Base-by-base conservation (phyloP, 306 rosid species). In the Lathyrus oleraceus region DNA sequence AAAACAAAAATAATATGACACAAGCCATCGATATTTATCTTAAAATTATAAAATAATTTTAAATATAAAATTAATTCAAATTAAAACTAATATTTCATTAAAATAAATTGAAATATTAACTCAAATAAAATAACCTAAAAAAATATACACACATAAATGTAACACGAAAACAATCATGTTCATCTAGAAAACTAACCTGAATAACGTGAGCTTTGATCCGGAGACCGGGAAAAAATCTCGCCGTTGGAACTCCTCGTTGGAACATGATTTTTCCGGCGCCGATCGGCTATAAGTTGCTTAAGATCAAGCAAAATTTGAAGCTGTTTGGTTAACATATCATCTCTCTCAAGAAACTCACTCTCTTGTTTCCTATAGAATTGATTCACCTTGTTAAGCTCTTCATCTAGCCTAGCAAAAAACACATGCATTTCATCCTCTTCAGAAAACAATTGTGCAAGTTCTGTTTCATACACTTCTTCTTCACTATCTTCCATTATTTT, bases 341-440 rank as follows among this genome's bases (percentile, higher is more conserved):
- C 92, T 73, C 89, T 88, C 82, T 87, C 96, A 8, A 83, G 49
- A 73, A 94, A 79, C 45, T 87, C 99, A 15, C 5, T 32, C 79
- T 94, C 97, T 75, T 65, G 88, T n/a, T 40, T 75, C 44, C 60
- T 76, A 70, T 83, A 94, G 79, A 91, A 94, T 58, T 87, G 86
- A 67, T 88, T 88, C 65, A 94, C 97, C 70, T 94, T 94, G 56
- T 87, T 91, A 11, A 87, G 87, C 52, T 94, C 97, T 20, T 76
- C 87, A 70, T 91, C 97, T 5, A 94, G 73, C 23, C 45, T 77
- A 20, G 63, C 85, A 53, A 94, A 94, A 65, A 94, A 94, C 54
- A 65, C 61, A 68, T 10, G 36, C 52, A 78, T 92, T 85, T 87
- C 97, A 45, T 94, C 94, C 47, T 94, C 98, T 30, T 79, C 86